These are phyloP conservation scores for Suillus subaureus DNA, from an alignment of 768 basidiomycete genomes.

Conservation along the genomic window DNA sequence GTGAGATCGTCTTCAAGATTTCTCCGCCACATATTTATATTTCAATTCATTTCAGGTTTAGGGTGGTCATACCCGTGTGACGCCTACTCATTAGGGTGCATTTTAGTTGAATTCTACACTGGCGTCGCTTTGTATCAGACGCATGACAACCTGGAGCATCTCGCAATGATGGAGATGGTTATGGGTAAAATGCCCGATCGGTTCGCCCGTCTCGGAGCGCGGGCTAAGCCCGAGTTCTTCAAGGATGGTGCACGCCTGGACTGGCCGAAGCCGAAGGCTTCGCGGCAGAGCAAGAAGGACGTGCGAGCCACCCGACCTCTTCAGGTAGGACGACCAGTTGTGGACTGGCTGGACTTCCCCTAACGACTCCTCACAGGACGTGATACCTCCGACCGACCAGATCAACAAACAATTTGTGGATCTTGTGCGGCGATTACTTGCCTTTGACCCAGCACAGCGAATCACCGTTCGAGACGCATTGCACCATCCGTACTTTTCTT, in stretches of 20 bases:
- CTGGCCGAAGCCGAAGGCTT: conserved; percentile 89
- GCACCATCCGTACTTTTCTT: conserved; percentile 81
- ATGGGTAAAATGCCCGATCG: conserved; percentile 97
- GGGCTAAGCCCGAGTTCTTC: conserved; percentile 92
- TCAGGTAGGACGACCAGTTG: conserved; percentile 51
- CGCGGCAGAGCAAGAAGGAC: conserved; percentile 91
- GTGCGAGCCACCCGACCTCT: conserved; percentile 83
- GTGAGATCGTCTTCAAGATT: conserved; percentile 26
- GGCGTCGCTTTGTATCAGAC: conserved; percentile 99
- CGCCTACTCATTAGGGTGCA: conserved; percentile 97
- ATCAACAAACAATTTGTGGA: conserved; percentile 83
- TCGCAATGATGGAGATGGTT: conserved; percentile 99
- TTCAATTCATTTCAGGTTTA: conserved; percentile 58
- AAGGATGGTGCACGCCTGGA: conserved; percentile 83
- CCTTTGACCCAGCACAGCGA: conserved; percentile 88
- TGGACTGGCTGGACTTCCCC: background rate
- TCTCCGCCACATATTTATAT: conserved; percentile 15
- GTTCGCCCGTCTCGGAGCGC: conserved; percentile 73
- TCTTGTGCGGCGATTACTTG: conserved; percentile 83
- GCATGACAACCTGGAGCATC: conserved; percentile 97
- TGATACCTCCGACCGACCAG: conserved; percentile 76
- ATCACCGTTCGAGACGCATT: conserved; percentile 89
- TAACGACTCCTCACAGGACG: conserved; percentile 54
- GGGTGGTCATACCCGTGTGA: conserved; percentile 99
- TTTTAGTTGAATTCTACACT: conserved; percentile 97